Base-by-base conservation (phyloP, 768 basidiomycete species). In the Boletellus sp. region DNA sequence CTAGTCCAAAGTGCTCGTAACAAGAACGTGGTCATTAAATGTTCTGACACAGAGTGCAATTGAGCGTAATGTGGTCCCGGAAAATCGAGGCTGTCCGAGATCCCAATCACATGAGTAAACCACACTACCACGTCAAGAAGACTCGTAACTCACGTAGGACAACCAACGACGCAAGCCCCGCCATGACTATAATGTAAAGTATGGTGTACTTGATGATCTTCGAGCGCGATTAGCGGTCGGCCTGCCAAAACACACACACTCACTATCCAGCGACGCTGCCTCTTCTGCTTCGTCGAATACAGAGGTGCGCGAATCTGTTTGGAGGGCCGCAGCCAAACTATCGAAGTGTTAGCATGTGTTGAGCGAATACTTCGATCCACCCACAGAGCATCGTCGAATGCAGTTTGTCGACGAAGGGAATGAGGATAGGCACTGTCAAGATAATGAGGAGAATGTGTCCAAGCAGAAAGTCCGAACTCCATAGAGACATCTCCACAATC, bases 401-500 rank as follows among this genome's bases (percentile, higher is more conserved):
- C 45, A 95, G 53, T 48, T 81, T 83, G 73, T 96, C 94, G 54
- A 85, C 69, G 68, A 84, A 94, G 0, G 96, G 96, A 46, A 97
- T 84, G 58, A 95, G 66, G 51, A 87, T 75, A 0, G 91, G 89
- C 15, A 84, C 83, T 7, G 92, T 90, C 69, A 98, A 72, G 60
- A 96, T 83, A 67, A 96, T 80, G 57, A 97, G 73, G 11, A 98
- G 78, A 49, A 97, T 71, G 62, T 92, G 90, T 5, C 77, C 87
- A 42, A 92, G 76, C 36, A 97, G 71, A 75, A 97, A 96, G 73
- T 98, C 96, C 7, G 92, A 94, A 41, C 86, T 87, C 89, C 95
- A 98, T 15, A 98, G 73, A 22, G 90, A 90, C 86, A 98, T 90
- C 72, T 98, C 95, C 56, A 98, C 91, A 51, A 95, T 90, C 78